A percentile compares a stretch with the other conserved stretches of the same genome.
These are phyloP conservation scores for Starmerella vaccinii DNA, from an alignment of 805 yeast genomes.

Conservation along the genomic window DNA sequence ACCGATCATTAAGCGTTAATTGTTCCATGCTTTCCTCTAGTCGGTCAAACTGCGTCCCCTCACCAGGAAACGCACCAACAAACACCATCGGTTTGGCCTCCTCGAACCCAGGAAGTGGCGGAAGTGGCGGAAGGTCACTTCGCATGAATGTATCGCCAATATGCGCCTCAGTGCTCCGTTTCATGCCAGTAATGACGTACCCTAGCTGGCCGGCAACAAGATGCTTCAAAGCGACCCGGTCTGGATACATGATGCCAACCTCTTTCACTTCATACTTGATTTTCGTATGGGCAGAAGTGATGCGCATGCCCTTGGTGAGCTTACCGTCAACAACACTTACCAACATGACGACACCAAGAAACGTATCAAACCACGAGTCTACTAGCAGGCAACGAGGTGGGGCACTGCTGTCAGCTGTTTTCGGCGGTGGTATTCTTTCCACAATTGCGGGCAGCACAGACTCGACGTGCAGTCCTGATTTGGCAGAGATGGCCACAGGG, in stretches of 20 bases:
- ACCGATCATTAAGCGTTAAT: slow-evolving; percentile 80
- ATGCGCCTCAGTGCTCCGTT: slow-evolving; percentile 70
- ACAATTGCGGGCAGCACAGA: slow-evolving; percentile 71
- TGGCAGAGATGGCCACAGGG: slow-evolving; percentile 75
- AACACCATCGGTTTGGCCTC: slow-evolving; percentile 98
- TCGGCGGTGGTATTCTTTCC: slow-evolving; percentile 70
- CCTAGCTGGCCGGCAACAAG: slow-evolving; percentile 90
- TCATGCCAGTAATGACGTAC: slow-evolving; percentile 90
- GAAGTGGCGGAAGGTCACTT: slow-evolving; percentile 42
- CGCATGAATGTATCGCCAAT: slow-evolving; percentile 80
- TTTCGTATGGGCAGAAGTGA: slow-evolving; percentile 66
- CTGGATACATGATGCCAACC: slow-evolving; percentile 93
- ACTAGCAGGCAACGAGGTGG: slow-evolving; percentile 71
- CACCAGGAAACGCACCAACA: slow-evolving; percentile 96
- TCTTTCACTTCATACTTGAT: slow-evolving; percentile 79
- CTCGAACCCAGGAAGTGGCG: slow-evolving; percentile 87
- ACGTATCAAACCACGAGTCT: slow-evolving; percentile 97
- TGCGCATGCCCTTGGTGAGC: slow-evolving; percentile 60
- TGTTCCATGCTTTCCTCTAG: slow-evolving; percentile 85
- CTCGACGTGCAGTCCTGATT: slow-evolving; percentile 75
- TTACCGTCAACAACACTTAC: slow-evolving; percentile 78
- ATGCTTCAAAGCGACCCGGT: slow-evolving; percentile 51
- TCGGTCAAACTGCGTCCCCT: slow-evolving; percentile 78
- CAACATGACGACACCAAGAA: slow-evolving; percentile 79
- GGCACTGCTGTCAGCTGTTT: slow-evolving; percentile 25